Conservation (phyloP, 2,329 filamentous ascomycete species). For the Graphiopsis chlorocephala region DNA sequence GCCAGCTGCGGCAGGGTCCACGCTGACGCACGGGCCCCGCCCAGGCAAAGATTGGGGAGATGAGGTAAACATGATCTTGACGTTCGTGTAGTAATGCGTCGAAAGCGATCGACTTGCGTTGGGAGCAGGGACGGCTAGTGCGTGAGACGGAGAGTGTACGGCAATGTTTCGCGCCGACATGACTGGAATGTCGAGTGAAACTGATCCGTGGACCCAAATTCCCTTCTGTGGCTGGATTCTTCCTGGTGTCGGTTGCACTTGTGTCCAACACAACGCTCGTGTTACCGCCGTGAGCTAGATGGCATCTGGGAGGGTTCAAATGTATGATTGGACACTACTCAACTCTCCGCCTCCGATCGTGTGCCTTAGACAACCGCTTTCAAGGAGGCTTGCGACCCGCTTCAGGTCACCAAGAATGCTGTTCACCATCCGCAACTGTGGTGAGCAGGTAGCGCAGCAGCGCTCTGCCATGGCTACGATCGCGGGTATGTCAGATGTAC, state of each 20-base stretch:
- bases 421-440: neutral
- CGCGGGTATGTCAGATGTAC: neutral
- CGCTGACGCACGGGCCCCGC: neutral
- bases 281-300: neutral
- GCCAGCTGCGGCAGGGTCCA: neutral
- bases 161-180: neutral
- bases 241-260: no score
- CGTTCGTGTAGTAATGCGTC: no score
- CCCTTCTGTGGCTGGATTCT: no score
- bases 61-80: neutral
- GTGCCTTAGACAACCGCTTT: neutral
- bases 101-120: neutral
- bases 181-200: no score
- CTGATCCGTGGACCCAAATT: no score
- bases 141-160: neutral
- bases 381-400: neutral
- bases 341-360: neutral
- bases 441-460: neutral
- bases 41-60: neutral
- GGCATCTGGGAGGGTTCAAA: neutral
- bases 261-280: neutral
- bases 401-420: neutral
- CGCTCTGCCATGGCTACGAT: neutral
- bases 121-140: neutral
- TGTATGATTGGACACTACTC: neutral